Percentiles rank a stretch among this genome's conserved stretches.
Conservation (phyloP, 768 basidiomycete genomes). For the Cantharellus cinnabarinus region DNA sequence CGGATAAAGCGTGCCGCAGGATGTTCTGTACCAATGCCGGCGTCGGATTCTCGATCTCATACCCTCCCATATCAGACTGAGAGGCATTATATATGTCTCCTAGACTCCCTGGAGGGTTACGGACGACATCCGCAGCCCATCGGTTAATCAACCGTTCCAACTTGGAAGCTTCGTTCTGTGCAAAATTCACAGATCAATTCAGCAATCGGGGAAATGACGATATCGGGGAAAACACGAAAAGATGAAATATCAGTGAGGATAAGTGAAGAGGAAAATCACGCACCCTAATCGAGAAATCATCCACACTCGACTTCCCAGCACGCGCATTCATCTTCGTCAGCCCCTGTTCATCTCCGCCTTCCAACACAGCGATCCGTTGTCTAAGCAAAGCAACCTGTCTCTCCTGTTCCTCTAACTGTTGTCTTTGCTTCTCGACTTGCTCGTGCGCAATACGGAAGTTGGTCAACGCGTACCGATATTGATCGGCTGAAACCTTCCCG, state of each 20-base stretch:
- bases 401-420: conserved; percentile 66
- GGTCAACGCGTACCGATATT: conserved; percentile 40
- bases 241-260: not conserved
- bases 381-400: conserved; percentile 56
- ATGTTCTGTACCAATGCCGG: conserved; percentile 63
- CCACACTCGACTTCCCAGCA: conserved; percentile 44
- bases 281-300: conserved; percentile 79
- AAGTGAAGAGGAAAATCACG: conserved; percentile 8
- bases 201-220: not conserved
- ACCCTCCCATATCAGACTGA: conserved; percentile 35
- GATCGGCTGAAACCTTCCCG: conserved; percentile 1
- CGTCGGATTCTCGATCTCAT: conserved; percentile 26
- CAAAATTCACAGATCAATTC: not conserved
- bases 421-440: conserved; percentile 65
- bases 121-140: conserved; percentile 64
- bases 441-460: conserved; percentile 80
- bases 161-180: conserved; percentile 58
- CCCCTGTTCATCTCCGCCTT: conserved; percentile 34
- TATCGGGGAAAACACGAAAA: conserved; percentile 2
- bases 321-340: conserved; percentile 13
- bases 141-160: conserved; percentile 71
- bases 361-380: conserved; percentile 48
- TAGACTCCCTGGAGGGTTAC: conserved; percentile 32
- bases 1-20: conserved; percentile 61
- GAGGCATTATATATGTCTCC: conserved; percentile 36